Base-by-base conservation (phyloP, 306 rosid genomes). In the Prunus dulcis region DNA sequence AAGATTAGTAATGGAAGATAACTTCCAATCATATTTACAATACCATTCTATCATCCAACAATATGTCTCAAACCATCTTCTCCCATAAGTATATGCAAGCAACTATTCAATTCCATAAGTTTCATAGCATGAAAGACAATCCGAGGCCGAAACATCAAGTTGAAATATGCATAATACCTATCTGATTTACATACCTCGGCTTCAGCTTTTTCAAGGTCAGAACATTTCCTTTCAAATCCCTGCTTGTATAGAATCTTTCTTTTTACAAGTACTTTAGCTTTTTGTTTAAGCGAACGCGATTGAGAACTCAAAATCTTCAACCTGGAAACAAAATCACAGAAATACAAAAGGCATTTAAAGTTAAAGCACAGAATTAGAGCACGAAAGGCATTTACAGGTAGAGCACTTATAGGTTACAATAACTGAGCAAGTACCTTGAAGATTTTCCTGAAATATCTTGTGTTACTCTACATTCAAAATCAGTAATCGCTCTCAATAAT, bases 131-230 rank as follows among this genome's bases (percentile, higher is more conserved):
- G 55, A 15, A 69, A 64, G 20, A 46, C 34, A 72, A 60, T 64
- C 52, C 13, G 22, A 68, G 11, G 41, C 22, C 13, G 51, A 38
- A 58, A 69, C 6, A 81, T 41, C n/a, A 71, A 83, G 41, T 25
- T 55, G 79, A 58, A 55, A 30, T 46, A 15, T 47, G 14, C 38
- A 8, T 55, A 60, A 11, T 34, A 72, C 41, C 20, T 19, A 61
- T 72, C 46, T 38, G 72, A 80, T 82, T n/a, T 64, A 55, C 41
- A 46, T 84, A 91, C 99, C 96, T 96, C 99, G 70, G 79, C 79
- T 87, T 96, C 99, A 74, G 98, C 98, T 84, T 93, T 96, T 68
- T 74, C 88, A 73, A 92, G 94, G 78, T 91, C 90, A 58, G 96
- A 82, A 74, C 90, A 84, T 86, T 73, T 89, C 69, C 80, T 87